A percentile compares a stretch with the other conserved stretches of the same genome.
phyloP scores from a whole-genome alignment of 345 rosid species.

The Rhodamnia argentea region DNA sequence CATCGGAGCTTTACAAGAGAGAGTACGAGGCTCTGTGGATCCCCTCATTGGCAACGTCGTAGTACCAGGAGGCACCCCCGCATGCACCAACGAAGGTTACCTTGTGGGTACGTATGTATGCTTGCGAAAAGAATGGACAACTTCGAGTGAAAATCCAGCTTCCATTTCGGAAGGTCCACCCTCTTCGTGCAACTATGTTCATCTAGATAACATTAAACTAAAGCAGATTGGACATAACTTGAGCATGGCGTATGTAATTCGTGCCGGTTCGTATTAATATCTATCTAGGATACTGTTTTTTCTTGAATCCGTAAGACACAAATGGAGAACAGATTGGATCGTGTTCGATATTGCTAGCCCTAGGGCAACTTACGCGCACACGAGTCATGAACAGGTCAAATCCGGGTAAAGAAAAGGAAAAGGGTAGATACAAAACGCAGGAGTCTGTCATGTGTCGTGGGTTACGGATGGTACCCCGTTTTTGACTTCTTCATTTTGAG shows the following conservation, averaged over 20 bases:
- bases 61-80: background rate
- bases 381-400: background rate
- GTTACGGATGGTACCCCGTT: background rate
- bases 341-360: background rate
- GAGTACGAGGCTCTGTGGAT: background rate
- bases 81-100: background rate
- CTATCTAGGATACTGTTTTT: background rate
- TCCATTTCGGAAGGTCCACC: background rate
- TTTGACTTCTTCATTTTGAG: background rate
- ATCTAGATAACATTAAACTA: background rate
- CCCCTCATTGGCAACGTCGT: background rate
- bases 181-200: accelerated
- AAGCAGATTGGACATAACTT: background rate
- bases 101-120: background rate
- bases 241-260: background rate
- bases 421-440: background rate
- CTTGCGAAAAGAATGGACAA: background rate
- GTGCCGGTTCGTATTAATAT: background rate
- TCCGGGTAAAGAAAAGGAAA: background rate
- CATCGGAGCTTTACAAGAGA: background rate
- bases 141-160: background rate
- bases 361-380: background rate
- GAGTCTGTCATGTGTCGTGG: background rate
- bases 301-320: background rate
- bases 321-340: background rate